Conservation (phyloP, 306 rosid genomes). For the Trifolium pratense region DNA sequence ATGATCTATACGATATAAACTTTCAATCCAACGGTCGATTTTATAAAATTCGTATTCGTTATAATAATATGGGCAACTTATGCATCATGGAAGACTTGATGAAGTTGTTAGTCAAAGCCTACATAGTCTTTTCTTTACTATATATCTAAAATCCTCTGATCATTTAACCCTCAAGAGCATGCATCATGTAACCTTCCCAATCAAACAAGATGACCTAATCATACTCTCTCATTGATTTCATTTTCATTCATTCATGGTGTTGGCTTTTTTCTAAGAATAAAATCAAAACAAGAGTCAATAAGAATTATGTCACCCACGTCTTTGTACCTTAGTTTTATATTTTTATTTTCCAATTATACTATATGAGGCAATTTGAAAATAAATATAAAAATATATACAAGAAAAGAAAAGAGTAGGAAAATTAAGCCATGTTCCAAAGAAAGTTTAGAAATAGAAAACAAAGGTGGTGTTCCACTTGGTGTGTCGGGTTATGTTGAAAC, state of each 20-base stretch:
- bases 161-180: background rate
- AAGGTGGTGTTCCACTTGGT: constrained; percentile 28
- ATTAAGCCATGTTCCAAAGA: constrained; percentile 14
- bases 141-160: constrained; percentile 15
- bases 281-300: background rate
- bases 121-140: background rate
- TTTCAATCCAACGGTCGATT: too few species aligned
- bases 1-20: too few species aligned
- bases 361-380: background rate
- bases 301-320: background rate
- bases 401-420: background rate
- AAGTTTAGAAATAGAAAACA: constrained; percentile 20
- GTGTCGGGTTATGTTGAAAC: constrained; percentile 42
- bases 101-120: too few species aligned
- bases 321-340: background rate
- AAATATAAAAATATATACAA: background rate
- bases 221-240: background rate
- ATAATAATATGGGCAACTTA: too few species aligned
- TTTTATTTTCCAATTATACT: background rate
- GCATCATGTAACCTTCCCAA: background rate
- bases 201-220: constrained; percentile 7
- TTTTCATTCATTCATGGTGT: background rate
- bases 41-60: too few species aligned
- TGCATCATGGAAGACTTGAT: too few species aligned
- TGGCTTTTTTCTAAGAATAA: background rate